A percentile compares a stretch with the other conserved stretches of the same genome.
Evolutionary conservation across 768 basidiomycete species (phyloP).

Genomic region (Plicaturopsis crispa): DNA sequence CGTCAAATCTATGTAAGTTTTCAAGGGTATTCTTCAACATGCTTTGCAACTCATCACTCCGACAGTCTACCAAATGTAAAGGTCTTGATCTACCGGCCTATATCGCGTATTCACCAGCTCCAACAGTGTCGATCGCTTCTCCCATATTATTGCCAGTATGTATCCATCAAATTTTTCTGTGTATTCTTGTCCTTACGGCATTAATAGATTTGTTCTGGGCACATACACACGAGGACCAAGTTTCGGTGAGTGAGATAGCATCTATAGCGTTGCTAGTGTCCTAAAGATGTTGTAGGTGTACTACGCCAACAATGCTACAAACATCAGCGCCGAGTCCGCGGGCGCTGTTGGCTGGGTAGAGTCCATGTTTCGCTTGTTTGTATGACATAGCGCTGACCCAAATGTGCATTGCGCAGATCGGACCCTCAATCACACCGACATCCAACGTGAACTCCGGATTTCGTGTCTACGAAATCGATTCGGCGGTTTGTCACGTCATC

Average conservation of each 20-base stretch:
- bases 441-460: conserved; percentile 74
- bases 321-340: conserved; percentile 48
- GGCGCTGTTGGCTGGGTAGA: conserved; percentile 42
- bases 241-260: conserved; percentile 40
- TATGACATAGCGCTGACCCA: conserved; percentile 28
- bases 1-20: conserved; percentile 61
- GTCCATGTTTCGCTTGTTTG: conserved; percentile 9
- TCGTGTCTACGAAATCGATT: conserved; percentile 65
- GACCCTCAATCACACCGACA: conserved; percentile 61
- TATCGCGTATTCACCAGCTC: conserved; percentile 1
- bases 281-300: conserved; percentile 39
- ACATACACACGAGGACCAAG: conserved; percentile 69
- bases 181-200: conserved; percentile 1
- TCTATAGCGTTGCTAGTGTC: conserved; percentile 28
- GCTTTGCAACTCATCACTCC: not conserved
- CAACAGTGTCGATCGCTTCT: conserved; percentile 61
- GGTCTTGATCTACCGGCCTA: conserved; percentile 4
- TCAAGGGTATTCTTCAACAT: not conserved
- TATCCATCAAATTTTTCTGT: conserved; percentile 1
- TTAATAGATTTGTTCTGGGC: conserved; percentile 66
- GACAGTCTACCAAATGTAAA: conserved; percentile 33
- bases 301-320: conserved; percentile 65
- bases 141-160: conserved; percentile 51
- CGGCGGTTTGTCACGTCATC: conserved; percentile 36
- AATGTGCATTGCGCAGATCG: conserved; percentile 36